Percentiles rank a stretch among this genome's conserved stretches.
Conservation (phyloP, 2,329 filamentous ascomycete genomes). For the Verticillium zaregamsianum region DNA sequence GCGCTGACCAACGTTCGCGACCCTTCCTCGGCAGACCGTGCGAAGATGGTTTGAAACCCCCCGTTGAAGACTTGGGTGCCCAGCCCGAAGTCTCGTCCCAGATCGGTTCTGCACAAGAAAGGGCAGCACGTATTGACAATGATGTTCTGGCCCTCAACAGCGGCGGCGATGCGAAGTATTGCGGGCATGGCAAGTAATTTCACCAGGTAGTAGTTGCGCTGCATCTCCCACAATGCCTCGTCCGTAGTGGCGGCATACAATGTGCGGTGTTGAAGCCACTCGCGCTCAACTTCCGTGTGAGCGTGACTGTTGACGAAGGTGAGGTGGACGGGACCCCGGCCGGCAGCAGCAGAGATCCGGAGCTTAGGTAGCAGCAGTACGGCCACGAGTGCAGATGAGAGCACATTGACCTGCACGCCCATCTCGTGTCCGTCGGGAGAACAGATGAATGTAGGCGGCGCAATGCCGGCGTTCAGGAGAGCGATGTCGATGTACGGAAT, state of each 20-base stretch:
- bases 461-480: conserved; percentile 40
- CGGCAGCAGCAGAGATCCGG: conserved; percentile 12
- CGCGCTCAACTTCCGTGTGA: conserved; percentile 12
- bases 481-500: conserved; percentile 37
- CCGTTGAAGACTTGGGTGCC: conserved; percentile 15
- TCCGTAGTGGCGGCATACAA: conserved; percentile 13
- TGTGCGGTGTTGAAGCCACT: conserved; percentile 13
- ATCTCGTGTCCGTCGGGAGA: conserved; percentile 39
- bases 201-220: conserved; percentile 22
- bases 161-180: conserved; percentile 19
- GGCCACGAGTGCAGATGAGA: conserved; percentile 51
- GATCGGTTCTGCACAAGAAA: conserved; percentile 34
- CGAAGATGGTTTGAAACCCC: conserved; percentile 27
- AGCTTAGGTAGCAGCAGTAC: conserved; percentile 44
- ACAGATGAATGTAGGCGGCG: conserved; percentile 21
- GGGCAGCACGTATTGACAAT: conserved; percentile 40
- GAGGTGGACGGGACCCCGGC: conserved; percentile 27
- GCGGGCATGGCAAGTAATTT: conserved; percentile 35
- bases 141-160: conserved; percentile 22
- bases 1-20: conserved; percentile 36
- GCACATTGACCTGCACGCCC: conserved; percentile 51
- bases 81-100: conserved; percentile 26
- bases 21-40: conserved; percentile 36
- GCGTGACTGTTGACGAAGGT: conserved; percentile 30
- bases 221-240: conserved; percentile 3